Evolutionary conservation across 2,329 filamentous ascomycete genomes (phyloP).

Genomic region (Botrytis squamosa): DNA sequence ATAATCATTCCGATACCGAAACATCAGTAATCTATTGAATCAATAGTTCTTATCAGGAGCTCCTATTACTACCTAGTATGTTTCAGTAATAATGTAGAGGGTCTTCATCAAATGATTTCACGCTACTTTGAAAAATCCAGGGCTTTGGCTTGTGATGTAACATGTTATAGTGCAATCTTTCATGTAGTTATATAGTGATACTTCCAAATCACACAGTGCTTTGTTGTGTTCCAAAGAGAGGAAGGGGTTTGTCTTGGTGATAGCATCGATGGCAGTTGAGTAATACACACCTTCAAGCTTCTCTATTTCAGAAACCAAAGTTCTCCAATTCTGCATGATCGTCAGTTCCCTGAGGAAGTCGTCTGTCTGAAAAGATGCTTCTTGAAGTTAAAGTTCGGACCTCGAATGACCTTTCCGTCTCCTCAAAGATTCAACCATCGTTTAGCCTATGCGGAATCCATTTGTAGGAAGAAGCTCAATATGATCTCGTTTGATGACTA

Average conservation of each 20-base stretch:
- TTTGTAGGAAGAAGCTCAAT: background rate
- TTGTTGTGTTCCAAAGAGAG: background rate
- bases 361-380: background rate
- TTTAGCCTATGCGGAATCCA: background rate
- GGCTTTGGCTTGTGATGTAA: background rate
- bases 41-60: background rate
- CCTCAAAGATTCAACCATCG: background rate
- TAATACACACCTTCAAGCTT: background rate
- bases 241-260: background rate
- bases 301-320: background rate
- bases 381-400: background rate
- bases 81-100: background rate
- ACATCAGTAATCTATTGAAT: background rate
- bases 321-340: background rate
- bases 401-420: background rate
- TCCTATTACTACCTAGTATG: background rate
- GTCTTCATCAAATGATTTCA: background rate
- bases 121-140: background rate
- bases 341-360: background rate
- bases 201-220: background rate
- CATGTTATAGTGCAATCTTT: background rate
- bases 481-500: too few species aligned
- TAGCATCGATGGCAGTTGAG: background rate
- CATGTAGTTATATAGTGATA: background rate
- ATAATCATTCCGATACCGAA: background rate